Evolutionary conservation across 2,329 filamentous ascomycete species (phyloP).

Genomic region (Aphanoascus verrucosus): DNA sequence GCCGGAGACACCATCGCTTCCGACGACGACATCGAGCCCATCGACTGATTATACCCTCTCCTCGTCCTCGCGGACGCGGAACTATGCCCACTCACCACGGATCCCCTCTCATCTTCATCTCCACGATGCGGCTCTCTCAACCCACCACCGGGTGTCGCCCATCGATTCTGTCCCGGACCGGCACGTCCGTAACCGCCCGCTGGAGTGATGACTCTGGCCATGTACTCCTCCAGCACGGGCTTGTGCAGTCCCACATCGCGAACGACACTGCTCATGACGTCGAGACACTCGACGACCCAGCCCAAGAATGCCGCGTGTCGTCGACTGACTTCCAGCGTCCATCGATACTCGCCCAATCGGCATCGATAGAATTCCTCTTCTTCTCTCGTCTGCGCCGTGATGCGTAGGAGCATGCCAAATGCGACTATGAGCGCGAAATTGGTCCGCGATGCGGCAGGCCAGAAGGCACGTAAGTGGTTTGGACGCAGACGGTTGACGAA

Average conservation of each 20-base stretch:
- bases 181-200: not conserved
- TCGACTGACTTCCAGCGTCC: slow-evolving; percentile 80
- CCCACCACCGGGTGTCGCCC: not conserved
- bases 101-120: not conserved
- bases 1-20: slow-evolving; percentile 9
- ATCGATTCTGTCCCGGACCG: not conserved
- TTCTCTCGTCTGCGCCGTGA: slow-evolving; percentile 74
- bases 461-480: slow-evolving; percentile 78
- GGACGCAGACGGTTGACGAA: slow-evolving; percentile 89
- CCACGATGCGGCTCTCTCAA: not conserved
- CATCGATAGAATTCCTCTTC: slow-evolving; percentile 89
- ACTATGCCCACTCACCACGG: slow-evolving; percentile 3
- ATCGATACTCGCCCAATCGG: slow-evolving; percentile 77
- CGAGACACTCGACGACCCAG: slow-evolving; percentile 68
- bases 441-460: slow-evolving; percentile 45
- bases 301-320: slow-evolving; percentile 49
- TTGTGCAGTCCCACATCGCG: slow-evolving; percentile 40
- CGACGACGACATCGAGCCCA: slow-evolving; percentile 1
- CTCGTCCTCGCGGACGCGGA: not conserved
- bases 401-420: slow-evolving; percentile 81
- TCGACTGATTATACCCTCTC: slow-evolving; percentile 4
- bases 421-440: slow-evolving; percentile 94
- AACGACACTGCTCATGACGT: slow-evolving; percentile 58
- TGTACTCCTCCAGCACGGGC: slow-evolving; percentile 45
- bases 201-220: slow-evolving; percentile 19